Evolutionary conservation across 1,284 basidiomycete species (phyloP).

Genomic region (Microbotryomycetes sp.): DNA sequence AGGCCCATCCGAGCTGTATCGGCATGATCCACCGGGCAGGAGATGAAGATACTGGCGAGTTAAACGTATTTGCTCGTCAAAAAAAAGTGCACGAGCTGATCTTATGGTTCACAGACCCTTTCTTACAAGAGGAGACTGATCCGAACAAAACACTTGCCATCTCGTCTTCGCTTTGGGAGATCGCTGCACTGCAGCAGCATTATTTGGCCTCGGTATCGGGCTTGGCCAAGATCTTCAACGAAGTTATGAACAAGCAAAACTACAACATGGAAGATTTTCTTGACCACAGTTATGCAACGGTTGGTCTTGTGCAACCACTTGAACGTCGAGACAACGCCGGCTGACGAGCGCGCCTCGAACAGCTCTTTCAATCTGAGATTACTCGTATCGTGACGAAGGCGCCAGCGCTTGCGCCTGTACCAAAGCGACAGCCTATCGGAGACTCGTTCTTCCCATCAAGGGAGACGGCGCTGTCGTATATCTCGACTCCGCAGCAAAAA

Average conservation of each 20-base stretch:
- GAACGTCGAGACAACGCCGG: slow-evolving; percentile 9
- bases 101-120: slow-evolving; percentile 55
- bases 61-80: slow-evolving; percentile 34
- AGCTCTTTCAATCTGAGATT: slow-evolving; percentile 83
- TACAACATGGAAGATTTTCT: slow-evolving; percentile 94
- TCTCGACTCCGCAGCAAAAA: background rate
- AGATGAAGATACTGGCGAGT: slow-evolving; percentile 34
- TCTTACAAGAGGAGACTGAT: slow-evolving; percentile 58
- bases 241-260: slow-evolving; percentile 84
- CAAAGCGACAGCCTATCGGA: slow-evolving; percentile 26
- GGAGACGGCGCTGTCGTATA: background rate
- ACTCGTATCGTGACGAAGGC: slow-evolving; percentile 66
- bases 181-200: slow-evolving; percentile 69
- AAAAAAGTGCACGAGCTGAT: slow-evolving; percentile 17
- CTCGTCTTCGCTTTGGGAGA: slow-evolving; percentile 85
- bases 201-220: slow-evolving; percentile 80
- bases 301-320: slow-evolving; percentile 46
- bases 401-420: slow-evolving; percentile 51
- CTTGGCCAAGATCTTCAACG: slow-evolving; percentile 74
- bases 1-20: slow-evolving; percentile 86
- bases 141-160: slow-evolving; percentile 73
- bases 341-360: slow-evolving; percentile 3
- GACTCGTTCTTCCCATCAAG: slow-evolving; percentile 28
- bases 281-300: slow-evolving; percentile 89
- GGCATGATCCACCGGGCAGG: slow-evolving; percentile 67